Base-by-base conservation (phyloP, 768 basidiomycete species). In the Rhizopogon vulgaris region DNA sequence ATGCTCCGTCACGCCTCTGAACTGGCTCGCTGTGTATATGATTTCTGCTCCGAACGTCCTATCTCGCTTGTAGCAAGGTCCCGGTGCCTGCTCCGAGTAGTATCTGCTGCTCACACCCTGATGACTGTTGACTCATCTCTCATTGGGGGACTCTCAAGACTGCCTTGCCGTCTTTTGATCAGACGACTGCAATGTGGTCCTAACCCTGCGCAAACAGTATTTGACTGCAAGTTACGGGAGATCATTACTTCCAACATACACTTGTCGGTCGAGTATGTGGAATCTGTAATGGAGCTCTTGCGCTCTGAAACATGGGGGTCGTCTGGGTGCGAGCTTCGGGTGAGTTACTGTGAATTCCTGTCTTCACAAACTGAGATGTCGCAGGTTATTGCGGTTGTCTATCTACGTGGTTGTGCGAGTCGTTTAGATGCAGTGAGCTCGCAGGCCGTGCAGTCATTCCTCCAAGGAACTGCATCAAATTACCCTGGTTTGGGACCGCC, bases 121-220 rank as follows among this genome's bases (percentile, higher is more conserved):
- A 49, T 63, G 48, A 39, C 69, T 15, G 66, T 50, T 51, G 54
- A 41, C 40, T 56, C 48, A 46, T 62, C 55, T 52, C 64, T 51
- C 18, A 34, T 34, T 1, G 45, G 62, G 61, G 61, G 14, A 60
- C 69, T 53, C 57, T 73, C 36, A 18, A 56, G 60, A 47, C 54
- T 76, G 37, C 66, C 67, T 6, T 71, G 70, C 54, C 71, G 66
- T 38, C 62, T 79, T 11, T 52, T 83, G 17, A 69, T 73, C 22
- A 65, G 72, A 41, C 73, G 77, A 48, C 61, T 87, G 38, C 67
- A 73, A 48, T 69, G 73, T 37, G 74, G 74, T 2, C 68, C 73
- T 17, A 67, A 62, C 28, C 57, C 63, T 4, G 68, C 65, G 1
- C 30, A 46, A 34, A 18, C 28, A 46, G 24, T 17, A 46, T 14